Evolutionary conservation across 2,329 filamentous ascomycete genomes (phyloP).

Genomic region (Colletotrichum gigasporum): DNA sequence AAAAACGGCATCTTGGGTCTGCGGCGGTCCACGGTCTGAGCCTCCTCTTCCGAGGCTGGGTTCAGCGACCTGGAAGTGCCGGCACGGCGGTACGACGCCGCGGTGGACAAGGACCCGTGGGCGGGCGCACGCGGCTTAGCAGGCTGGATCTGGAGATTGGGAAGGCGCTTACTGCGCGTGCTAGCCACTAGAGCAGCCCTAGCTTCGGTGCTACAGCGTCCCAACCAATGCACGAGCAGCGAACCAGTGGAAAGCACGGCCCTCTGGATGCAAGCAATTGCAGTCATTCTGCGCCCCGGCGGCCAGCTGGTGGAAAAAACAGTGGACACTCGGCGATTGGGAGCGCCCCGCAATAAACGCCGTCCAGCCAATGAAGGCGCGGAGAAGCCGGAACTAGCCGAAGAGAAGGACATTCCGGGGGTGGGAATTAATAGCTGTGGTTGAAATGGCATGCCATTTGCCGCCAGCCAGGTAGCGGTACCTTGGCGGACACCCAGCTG

Average conservation of each 20-base stretch:
- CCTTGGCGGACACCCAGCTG: background rate
- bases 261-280: constrained; percentile 21
- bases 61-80: background rate
- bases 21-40: background rate
- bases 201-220: constrained; percentile 11
- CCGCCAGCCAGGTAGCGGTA: background rate
- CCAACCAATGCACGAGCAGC: constrained; percentile 10
- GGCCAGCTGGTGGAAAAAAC: background rate
- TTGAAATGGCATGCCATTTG: constrained; percentile 14
- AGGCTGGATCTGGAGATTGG: background rate
- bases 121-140: too few relatives aligned
- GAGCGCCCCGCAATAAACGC: background rate
- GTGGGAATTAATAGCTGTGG: constrained; percentile 15
- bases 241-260: constrained; percentile 4
- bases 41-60: background rate
- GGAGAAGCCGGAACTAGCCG: constrained; percentile 10
- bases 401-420: constrained; percentile 10
- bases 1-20: background rate
- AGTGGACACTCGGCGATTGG: background rate
- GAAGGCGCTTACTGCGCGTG: constrained; percentile 6
- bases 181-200: constrained; percentile 5
- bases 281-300: background rate
- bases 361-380: background rate
- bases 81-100: background rate
- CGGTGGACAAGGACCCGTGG: background rate